Evolutionary conservation across 2,329 filamentous ascomycete genomes (phyloP), one percentile per base, ranked within the genome.

Genomic region (Xylaria sp.): DNA sequence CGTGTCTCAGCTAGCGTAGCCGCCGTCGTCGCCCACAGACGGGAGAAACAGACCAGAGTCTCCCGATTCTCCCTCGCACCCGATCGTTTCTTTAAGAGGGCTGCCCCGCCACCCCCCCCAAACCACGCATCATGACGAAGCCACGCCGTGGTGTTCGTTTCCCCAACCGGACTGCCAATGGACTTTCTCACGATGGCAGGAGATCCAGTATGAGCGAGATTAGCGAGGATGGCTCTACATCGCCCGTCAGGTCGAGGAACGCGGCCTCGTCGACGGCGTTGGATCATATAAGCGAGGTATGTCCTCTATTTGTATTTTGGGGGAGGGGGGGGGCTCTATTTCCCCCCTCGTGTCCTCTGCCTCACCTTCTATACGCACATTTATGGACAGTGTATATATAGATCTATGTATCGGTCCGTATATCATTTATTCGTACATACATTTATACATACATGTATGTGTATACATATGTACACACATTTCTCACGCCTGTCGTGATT

Each of bases 171-270:
- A 25, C 39, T 79, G 83, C 79, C 73, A 86, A 88, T 71, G 83
- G 83, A 67, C 79, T 82, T 62, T 74, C 72, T 66, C 77, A 78
- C 69, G 85, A 91, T 13, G 86, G 88, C 60, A 86, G 89, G 74
- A 89, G 91, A 75, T 86, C 88, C 67, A 92, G 90, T 84, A 89
- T 93, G 81, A 92, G 91, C 74, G 91, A 92, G 73, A 85, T 85
- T 76, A 92, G 89, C 78, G 90, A 92, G 75, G 84, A 85, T 49
- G 83, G 83, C 60, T 87, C 86, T 25, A 80, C 49, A 13, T 79
- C 78, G 51, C 78, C 78, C 18, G 36, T 75, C 15, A 78, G 78
- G 66, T 62, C 75, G 12, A 79, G 76, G 71, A 73, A 71, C 31
- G 72, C 71, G 8, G 18, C 46, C 46, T 18, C 57, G 54, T 18